These are phyloP conservation scores for Amylocarpus encephaloides DNA, from an alignment of 2,329 filamentous ascomycete species.

Conservation along the genomic window DNA sequence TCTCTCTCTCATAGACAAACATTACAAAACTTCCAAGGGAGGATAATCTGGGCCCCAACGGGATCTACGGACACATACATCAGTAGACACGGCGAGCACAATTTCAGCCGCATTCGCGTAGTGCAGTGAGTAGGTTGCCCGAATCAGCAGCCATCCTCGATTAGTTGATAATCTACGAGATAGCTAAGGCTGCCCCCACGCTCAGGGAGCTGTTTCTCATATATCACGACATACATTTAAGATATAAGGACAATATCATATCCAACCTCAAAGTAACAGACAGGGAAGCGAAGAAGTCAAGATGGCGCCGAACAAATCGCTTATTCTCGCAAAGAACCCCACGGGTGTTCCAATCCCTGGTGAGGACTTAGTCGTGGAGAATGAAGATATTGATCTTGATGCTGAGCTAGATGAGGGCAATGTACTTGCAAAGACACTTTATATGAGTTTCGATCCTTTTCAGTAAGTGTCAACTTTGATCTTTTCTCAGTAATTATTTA, in stretches of 20 bases:
- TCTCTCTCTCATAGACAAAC: too few species aligned
- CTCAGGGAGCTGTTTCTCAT: too few species aligned
- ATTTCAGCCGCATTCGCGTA: too few species aligned
- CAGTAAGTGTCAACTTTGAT: constrained; percentile 34
- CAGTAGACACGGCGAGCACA: too few species aligned
- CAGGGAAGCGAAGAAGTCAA: not conserved
- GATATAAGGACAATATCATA: not conserved
- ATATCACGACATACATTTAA: not conserved
- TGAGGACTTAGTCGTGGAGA: constrained; percentile 62
- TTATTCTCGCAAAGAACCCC: constrained; percentile 67
- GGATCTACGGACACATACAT: too few species aligned
- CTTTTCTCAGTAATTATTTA: not conserved
- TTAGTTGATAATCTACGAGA: too few species aligned
- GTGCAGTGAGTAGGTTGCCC: too few species aligned
- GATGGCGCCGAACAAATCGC: constrained; percentile 53
- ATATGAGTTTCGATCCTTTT: constrained; percentile 77
- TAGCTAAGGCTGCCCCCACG: too few species aligned
- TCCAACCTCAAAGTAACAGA: not conserved
- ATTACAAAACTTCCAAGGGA: too few species aligned
- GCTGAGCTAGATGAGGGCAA: constrained; percentile 56
- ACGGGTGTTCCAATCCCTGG: constrained; percentile 59
- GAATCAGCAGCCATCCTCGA: too few species aligned
- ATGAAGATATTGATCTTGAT: constrained; percentile 58
- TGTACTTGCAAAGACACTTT: constrained; percentile 61
- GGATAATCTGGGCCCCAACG: too few species aligned